phyloP scores from a whole-genome alignment of 495 filamentous ascomycete species.

The Barbatosphaeria neglecta region DNA sequence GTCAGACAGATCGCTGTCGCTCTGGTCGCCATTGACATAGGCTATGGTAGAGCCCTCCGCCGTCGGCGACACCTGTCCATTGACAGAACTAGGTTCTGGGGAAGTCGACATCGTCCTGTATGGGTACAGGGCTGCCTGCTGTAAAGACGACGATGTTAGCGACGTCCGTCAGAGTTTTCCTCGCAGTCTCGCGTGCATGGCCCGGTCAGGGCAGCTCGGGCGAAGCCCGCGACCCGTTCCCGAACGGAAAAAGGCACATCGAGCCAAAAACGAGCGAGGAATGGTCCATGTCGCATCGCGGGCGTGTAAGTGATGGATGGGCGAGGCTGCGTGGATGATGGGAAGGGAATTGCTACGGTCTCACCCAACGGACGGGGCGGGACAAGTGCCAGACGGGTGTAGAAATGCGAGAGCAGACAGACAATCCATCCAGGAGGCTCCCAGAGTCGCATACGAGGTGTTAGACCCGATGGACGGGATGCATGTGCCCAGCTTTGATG shows the following conservation, averaged over 20 bases:
- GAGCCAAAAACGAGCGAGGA: constrained; percentile 7
- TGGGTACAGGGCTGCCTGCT: constrained; percentile 29
- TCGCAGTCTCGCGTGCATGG: constrained; percentile 6
- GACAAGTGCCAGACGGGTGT: constrained; percentile 14
- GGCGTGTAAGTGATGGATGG: constrained; percentile 30
- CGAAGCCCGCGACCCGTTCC: constrained; percentile 23
- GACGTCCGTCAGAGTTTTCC: constrained; percentile 28
- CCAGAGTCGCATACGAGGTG: constrained; percentile 15
- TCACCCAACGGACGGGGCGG: constrained; percentile 9
- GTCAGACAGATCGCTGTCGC: constrained; percentile 38
- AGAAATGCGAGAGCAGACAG: constrained; percentile 12
- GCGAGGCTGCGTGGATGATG: constrained; percentile 30
- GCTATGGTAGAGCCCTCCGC: constrained; percentile 12
- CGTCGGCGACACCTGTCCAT: constrained; percentile 25
- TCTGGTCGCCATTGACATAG: constrained; percentile 19
- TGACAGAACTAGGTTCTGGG: constrained; percentile 30
- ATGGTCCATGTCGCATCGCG: constrained; percentile 34
- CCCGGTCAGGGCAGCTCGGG: constrained; percentile 14
- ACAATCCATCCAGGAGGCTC: constrained; percentile 22
- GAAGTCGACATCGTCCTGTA: constrained; percentile 38
- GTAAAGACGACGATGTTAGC: constrained; percentile 35
- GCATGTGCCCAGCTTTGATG: constrained; percentile 27
- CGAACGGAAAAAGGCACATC: constrained; percentile 13
- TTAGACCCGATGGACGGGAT: constrained; percentile 19
- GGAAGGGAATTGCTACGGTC: constrained; percentile 26